phyloP scores from a whole-genome alignment of 495 filamentous ascomycete genomes.

The Daldinia loculata region DNA sequence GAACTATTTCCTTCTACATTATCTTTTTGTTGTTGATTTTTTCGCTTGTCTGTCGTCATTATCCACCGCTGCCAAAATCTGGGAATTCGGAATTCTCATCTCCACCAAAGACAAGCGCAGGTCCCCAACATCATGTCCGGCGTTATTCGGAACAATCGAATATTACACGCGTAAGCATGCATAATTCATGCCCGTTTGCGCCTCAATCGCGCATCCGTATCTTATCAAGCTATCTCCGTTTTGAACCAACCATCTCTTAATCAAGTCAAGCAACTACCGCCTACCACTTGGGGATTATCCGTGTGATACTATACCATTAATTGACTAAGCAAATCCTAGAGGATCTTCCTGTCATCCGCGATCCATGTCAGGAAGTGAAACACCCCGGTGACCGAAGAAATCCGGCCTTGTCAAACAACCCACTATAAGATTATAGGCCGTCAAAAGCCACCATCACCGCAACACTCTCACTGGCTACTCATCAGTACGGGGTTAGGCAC shows the following conservation, averaged over 20 bases:
- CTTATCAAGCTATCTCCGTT: constrained; percentile 18
- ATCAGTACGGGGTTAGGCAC: constrained; percentile 8
- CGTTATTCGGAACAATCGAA: constrained; percentile 17
- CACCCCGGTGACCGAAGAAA: constrained; percentile 8
- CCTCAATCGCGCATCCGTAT: constrained; percentile 17
- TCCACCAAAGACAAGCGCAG: constrained; percentile 26
- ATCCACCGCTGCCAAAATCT: not conserved
- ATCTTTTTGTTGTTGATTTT: constrained; percentile 5
- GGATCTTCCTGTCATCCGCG: constrained; percentile 23
- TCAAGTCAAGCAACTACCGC: constrained; percentile 23
- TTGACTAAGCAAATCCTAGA: constrained; percentile 28
- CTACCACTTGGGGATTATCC: no score
- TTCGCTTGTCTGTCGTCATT: not conserved
- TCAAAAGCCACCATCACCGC: constrained; percentile 5
- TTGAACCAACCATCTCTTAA: not conserved
- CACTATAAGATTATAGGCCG: constrained; percentile 19
- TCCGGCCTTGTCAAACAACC: constrained; percentile 3
- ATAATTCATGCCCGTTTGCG: constrained; percentile 30
- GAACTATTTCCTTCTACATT: not conserved
- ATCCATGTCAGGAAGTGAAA: constrained; percentile 30
- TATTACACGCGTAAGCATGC: constrained; percentile 35
- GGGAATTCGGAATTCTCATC: constrained; percentile 2
- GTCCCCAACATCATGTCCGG: constrained; percentile 44
- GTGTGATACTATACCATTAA: constrained; percentile 15
- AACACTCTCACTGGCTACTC: not conserved